Percentiles rank a stretch among this genome's conserved stretches.
These are phyloP conservation scores for Microsporum audouinii DNA, from an alignment of 2,329 filamentous ascomycete species.

Conservation along the genomic window DNA sequence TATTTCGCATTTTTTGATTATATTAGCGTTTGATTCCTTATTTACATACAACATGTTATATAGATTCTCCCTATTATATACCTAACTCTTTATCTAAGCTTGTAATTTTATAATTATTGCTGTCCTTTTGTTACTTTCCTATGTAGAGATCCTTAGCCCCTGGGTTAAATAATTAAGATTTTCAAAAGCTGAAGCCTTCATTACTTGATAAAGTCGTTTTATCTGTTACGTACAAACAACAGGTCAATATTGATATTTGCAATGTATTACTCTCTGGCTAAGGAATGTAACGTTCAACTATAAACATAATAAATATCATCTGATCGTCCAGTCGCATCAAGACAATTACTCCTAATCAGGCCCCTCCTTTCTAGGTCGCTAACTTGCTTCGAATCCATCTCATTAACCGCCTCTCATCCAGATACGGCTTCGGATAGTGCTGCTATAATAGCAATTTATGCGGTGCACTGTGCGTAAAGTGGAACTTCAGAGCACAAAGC, in stretches of 20 bases:
- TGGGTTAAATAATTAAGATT: too few relatives aligned
- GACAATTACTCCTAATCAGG: background rate
- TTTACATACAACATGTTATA: too few relatives aligned
- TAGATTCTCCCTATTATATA: too few relatives aligned
- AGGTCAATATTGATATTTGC: background rate
- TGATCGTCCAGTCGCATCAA: background rate
- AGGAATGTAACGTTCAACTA: background rate
- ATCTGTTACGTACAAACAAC: background rate
- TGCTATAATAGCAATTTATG: slow-evolving; percentile 14
- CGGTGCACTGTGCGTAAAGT: slow-evolving; percentile 21
- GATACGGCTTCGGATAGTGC: background rate
- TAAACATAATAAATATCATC: background rate
- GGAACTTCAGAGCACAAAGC: slow-evolving; percentile 29
- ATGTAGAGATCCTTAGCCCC: too few relatives aligned
- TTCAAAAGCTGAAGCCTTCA: background rate
- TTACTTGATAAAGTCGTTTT: background rate
- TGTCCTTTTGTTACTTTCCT: too few relatives aligned
- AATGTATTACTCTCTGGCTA: background rate
- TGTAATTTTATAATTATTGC: too few relatives aligned
- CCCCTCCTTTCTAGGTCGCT: background rate
- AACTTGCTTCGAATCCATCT: background rate
- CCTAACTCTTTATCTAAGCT: too few relatives aligned
- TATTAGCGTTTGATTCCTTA: too few relatives aligned
- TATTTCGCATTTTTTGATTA: too few relatives aligned
- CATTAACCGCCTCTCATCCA: background rate